Conservation (phyloP, 169 alveolate species). For the Plasmodium reichenowi region DNA sequence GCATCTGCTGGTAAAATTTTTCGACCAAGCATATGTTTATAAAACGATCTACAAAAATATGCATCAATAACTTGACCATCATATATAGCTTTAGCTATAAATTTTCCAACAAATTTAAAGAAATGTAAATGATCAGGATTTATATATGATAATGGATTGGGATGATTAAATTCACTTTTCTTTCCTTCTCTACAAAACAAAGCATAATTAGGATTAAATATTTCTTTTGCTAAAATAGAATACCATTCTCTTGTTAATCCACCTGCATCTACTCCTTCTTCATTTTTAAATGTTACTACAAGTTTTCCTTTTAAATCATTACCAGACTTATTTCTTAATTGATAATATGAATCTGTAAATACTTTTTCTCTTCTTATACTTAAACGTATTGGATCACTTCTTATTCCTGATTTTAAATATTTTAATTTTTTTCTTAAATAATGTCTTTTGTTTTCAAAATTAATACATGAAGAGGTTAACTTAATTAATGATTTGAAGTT, state of each 20-base stretch:
- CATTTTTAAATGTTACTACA: constrained; percentile 95
- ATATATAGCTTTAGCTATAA: constrained; percentile 97
- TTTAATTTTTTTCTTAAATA: constrained; percentile 94
- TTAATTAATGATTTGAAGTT: constrained; percentile 88
- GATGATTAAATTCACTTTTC: constrained; percentile 95
- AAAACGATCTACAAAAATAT: constrained; percentile 97
- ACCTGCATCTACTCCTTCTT: constrained; percentile 99
- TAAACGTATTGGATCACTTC: constrained; percentile 87
- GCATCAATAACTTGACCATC: constrained; percentile 98
- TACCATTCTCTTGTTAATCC: constrained; percentile 99
- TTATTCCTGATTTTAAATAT: constrained; percentile 81
- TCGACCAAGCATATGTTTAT: constrained; percentile 97
- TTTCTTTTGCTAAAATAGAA: constrained; percentile 96
- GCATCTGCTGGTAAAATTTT: constrained; percentile 96
- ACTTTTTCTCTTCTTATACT: constrained; percentile 95
- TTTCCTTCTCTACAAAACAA: constrained; percentile 92
- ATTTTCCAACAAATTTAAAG: constrained; percentile 98
- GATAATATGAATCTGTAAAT: constrained; percentile 95
- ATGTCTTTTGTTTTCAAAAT: constrained; percentile 97
- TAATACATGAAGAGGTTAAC: constrained; percentile 93
- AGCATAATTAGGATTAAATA: constrained; percentile 98
- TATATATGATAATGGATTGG: constrained; percentile 95
- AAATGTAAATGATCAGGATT: constrained; percentile 96
- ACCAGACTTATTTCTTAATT: constrained; percentile 90
- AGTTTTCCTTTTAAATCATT: constrained; percentile 96